These are phyloP conservation scores for Peronospora destructor DNA, from an alignment of 352 stramenopile genomes.

Conservation along the genomic window DNA sequence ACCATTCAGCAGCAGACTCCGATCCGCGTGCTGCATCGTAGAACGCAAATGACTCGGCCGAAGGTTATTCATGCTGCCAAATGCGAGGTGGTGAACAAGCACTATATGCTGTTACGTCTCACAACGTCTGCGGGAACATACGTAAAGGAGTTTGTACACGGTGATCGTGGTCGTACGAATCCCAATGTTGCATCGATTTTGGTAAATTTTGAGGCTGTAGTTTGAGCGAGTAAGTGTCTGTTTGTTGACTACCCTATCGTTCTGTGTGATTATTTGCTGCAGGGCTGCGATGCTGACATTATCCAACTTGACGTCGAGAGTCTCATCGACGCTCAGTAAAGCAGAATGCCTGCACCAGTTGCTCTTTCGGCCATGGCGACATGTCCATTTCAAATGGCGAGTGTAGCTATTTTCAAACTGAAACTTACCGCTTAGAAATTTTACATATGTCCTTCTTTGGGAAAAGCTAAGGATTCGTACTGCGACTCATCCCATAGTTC, in stretches of 20 bases:
- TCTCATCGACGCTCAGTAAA: constrained; percentile 64
- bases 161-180: constrained; percentile 94
- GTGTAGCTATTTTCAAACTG: constrained; percentile 1
- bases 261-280: constrained; percentile 28
- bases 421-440: not conserved
- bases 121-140: constrained; percentile 95
- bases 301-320: constrained; percentile 95
- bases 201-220: constrained; percentile 25
- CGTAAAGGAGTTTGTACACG: constrained; percentile 99
- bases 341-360: not conserved
- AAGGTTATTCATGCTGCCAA: constrained; percentile 87
- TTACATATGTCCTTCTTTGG: constrained; percentile 16
- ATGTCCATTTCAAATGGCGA: constrained; percentile 8
- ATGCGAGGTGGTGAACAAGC: constrained; percentile 89
- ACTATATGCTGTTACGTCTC: constrained; percentile 95
- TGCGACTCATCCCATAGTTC: constrained; percentile 80
- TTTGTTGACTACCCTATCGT: constrained; percentile 8
- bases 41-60: constrained; percentile 89
- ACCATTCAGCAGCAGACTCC: constrained; percentile 94
- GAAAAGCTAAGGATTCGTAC: constrained; percentile 70
- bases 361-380: not conserved
- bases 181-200: constrained; percentile 92
- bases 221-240: not conserved
- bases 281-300: constrained; percentile 91
- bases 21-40: constrained; percentile 95